Base-by-base conservation (phyloP, 306 rosid species). In the Psophocarpus tetragonolobus region DNA sequence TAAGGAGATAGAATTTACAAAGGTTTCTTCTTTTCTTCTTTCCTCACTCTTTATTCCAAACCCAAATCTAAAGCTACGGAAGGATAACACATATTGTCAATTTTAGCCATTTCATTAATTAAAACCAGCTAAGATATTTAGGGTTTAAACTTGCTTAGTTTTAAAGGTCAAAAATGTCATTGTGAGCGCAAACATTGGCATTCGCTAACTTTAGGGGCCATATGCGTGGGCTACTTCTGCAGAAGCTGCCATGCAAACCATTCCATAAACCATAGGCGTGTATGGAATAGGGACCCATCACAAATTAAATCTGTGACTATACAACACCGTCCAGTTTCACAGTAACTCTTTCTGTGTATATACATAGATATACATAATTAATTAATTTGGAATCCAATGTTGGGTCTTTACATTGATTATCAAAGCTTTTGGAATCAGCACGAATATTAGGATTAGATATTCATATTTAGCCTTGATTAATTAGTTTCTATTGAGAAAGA, bases 1-100 rank as follows among this genome's bases (percentile, higher is more conserved):
- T 76, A 44, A 54, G 74, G 85, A 82, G 85, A 30, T 53, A 53
- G 67, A 81, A 84, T 80, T 83, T 90, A 68, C 84, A 87, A 77
- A 89, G 85, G 65, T 73, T 53, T 77, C 75, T 70, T 36, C 74
- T 81, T 85, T 56, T 78, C 81, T 72, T 76, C 78, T 85, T 80
- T 72, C 81, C 71, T 73, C 30, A 79, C 75, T 88, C 88, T 94
- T 94, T 87, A 91, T 94, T 94, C 98, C 90, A 86, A 90, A 86
- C 86, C 90, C 89, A 87, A 87, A 81, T 85, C 87, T 83, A 90
- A 91, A 90, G 93, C 87, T 81, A 83, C 8, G 36, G 53, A 33
- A 61, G 51, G 69, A 47, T 76, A 18, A 13, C 72, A 48, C 76
- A 71, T 79, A 75, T 74, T 85, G 74, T 51, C 93, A 76, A 65